Evolutionary conservation across 73 alveolate species (phyloP), one percentile per base, ranked within the genome.

Genomic region (Tetrahymena malaccensis): DNA sequence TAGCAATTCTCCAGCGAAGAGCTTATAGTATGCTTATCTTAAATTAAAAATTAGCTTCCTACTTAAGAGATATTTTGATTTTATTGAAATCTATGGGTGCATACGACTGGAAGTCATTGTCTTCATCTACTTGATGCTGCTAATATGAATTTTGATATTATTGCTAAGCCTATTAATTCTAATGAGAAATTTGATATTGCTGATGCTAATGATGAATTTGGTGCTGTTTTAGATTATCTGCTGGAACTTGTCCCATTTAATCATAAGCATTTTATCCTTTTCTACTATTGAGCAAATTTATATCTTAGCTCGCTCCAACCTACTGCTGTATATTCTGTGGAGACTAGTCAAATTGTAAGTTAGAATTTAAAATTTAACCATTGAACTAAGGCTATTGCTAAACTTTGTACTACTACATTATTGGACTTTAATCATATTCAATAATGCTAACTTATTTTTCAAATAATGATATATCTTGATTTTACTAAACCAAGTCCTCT

Each of bases 1-100:
- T 98, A 15, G 99, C 96, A 1, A 98, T 94, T 57, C 99, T 50
- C 98, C 98, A 97, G 94, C 99, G 96, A 84, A 98, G 93, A 4
- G 99, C 99, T 95, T 98, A 95, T 1, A 98, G 96, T 11, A 98
- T 95, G 44, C 97, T 96, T 85, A 99, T 98, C 10, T 97, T 95
- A 55, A 97, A 96, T 27, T 96, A 93, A 93, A 95, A 96, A n/a
- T 98, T 99, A n/a, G 96, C 97, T 50, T 56, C 57, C 3, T 17
- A 11, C 31, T 96, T 94, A 44, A 97, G 85, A 94, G 96, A 96
- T 43, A 85, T 93, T 84, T 98, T 96, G 13, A 98, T 97, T 85
- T 96, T 96, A 21, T 94, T 55, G 95, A 95, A 98, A 84, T 97
- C 96, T 38, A 97, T 70, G 34, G 98, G 97, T 43, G 98, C 96